Base-by-base conservation (phyloP, 163 green algal genomes). In the Smithsoniella earleae region DNA sequence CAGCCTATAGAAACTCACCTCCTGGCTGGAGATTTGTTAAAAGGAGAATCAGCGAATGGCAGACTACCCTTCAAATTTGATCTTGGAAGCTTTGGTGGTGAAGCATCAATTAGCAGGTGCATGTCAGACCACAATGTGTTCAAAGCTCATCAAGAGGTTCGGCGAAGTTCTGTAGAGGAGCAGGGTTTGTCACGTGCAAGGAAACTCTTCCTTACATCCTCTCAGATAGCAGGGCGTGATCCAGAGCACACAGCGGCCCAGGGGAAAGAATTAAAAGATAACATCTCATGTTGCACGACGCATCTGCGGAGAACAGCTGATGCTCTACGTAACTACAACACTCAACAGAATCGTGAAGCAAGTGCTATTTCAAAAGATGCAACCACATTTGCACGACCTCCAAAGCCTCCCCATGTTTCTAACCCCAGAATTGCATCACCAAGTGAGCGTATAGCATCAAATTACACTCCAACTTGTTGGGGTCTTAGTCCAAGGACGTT, bases 361-460 rank as follows among this genome's bases (percentile, higher is more conserved):
- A 73, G 66, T 5, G 75, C 78, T 13, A 76, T 80, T 31, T 77
- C 66, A 1, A 65, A 55, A 22, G 55, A 74, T 2, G 44, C 75
- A 3, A 81, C 74, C 13, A 80, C 79, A 2, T 83, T 77, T 75
- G 79, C 79, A 2, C 75, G 79, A 43, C 75, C 77, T 27, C 79
- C 79, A 16, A 72, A 75, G n/a, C 65, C 79, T 2, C 66, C 79
- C 10, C 76, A 83, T 62, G 77, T 76, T 30, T 20, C 46, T 18
- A 33, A 75, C 73, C 43, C 31, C 66, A 22, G 69, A 75, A 37
- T 78, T 46, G 66, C 77, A 43, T 80, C 80, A 2, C 80, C 80
- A 58, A 75, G 45, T 6, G 80, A 84, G 75, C 77, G 80, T 52
- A 82, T 84, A 36, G 80, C 80, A 36, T 77, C 74, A 72, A 84